These are phyloP conservation scores for Boletus insuetus DNA, from an alignment of 768 basidiomycete species.

Conservation along the genomic window DNA sequence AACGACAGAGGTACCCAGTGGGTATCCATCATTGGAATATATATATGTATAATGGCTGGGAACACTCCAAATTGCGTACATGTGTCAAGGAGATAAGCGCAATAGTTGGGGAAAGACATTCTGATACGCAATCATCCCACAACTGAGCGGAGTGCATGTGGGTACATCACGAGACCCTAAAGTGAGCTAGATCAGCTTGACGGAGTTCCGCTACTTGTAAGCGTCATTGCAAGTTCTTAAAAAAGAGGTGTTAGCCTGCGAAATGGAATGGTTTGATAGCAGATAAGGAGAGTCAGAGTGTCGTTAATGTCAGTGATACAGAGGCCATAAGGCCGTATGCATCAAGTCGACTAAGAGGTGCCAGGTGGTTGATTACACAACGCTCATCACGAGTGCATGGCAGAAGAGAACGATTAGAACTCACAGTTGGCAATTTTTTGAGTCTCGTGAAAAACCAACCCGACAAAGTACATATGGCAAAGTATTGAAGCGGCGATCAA, in stretches of 20 bases:
- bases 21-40: conserved; percentile 3
- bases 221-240: no score
- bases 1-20: not conserved
- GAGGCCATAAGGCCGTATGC: conserved; percentile 35
- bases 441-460: no score
- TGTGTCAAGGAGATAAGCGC: conserved; percentile 9
- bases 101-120: no score
- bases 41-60: conserved; percentile 12
- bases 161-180: not conserved
- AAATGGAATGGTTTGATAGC: not conserved
- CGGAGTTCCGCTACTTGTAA: no score
- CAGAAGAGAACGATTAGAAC: conserved; percentile 6
- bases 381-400: conserved; percentile 62
- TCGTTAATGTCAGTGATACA: conserved; percentile 79
- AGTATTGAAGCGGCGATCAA: conserved; percentile 1
- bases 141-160: conserved; percentile 5
- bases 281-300: conserved; percentile 40
- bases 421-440: conserved; percentile 8
- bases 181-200: no score
- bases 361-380: conserved; percentile 72
- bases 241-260: no score
- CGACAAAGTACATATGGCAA: not conserved
- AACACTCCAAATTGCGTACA: not conserved
- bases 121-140: no score
- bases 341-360: conserved; percentile 91